These are phyloP conservation scores for Phytophthora crassamura DNA, from an alignment of 352 stramenopile species.

Conservation along the genomic window DNA sequence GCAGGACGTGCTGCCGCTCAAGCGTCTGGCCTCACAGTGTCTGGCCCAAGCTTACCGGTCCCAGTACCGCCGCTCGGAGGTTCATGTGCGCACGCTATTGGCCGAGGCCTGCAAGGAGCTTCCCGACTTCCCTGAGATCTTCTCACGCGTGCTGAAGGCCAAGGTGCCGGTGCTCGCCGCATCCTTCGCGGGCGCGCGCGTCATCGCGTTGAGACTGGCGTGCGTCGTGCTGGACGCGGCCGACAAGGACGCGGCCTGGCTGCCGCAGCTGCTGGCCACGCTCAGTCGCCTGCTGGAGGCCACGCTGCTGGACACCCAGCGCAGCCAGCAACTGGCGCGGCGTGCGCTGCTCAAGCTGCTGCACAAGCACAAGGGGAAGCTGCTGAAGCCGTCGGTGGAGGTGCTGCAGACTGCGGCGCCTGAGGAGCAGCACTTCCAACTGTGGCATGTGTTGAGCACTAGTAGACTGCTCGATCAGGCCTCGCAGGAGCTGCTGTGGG, in stretches of 20 bases:
- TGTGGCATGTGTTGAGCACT: constrained; percentile 66
- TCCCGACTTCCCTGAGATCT: constrained; percentile 56
- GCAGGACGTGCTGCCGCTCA: constrained; percentile 62
- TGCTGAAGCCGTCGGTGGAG: constrained; percentile 52
- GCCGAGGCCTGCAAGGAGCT: constrained; percentile 38
- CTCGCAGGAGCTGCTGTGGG: constrained; percentile 56
- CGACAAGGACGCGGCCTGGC: constrained; percentile 38
- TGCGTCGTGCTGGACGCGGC: constrained; percentile 56
- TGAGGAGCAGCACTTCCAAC: constrained; percentile 64
- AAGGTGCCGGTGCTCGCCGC: constrained; percentile 49
- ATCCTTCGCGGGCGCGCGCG: constrained; percentile 59
- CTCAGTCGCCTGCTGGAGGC: constrained; percentile 70
- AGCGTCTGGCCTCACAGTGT: constrained; percentile 69
- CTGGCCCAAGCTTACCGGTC: constrained; percentile 60
- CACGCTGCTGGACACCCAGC: constrained; percentile 53
- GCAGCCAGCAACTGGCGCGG: constrained; percentile 49
- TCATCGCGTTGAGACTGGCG: constrained; percentile 67
- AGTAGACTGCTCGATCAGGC: constrained; percentile 36
- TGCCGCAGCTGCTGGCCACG: constrained; percentile 50
- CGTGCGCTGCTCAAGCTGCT: constrained; percentile 56
- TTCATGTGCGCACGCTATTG: constrained; percentile 61
- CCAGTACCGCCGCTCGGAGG: constrained; percentile 64
- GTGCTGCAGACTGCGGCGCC: constrained; percentile 32
- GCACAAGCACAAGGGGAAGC: constrained; percentile 43
- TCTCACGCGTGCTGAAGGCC: constrained; percentile 52